Percentiles rank a stretch among this genome's conserved stretches.
Evolutionary conservation across 2,329 filamentous ascomycete species (phyloP).

Genomic region (Sporothrix brasiliensis): DNA sequence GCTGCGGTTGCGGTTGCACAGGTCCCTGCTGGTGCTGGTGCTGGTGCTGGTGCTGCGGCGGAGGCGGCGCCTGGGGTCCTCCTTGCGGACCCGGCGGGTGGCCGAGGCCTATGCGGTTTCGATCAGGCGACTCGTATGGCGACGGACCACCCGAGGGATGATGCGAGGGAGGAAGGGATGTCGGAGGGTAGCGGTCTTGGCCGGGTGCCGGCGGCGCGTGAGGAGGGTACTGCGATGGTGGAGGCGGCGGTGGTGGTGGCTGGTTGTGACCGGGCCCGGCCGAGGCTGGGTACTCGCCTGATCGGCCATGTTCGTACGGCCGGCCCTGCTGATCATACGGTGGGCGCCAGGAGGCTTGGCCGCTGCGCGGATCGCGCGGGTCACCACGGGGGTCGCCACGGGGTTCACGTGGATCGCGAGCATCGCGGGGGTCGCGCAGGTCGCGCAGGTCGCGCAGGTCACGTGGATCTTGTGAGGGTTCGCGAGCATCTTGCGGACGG

Average conservation of each 20-base stretch:
- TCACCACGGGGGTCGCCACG: slow-evolving; percentile 42
- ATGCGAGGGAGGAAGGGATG: slow-evolving; percentile 39
- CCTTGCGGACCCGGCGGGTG: slow-evolving; percentile 35
- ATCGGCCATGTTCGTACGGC: slow-evolving; percentile 46
- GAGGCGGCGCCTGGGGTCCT: slow-evolving; percentile 39
- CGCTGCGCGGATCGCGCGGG: slow-evolving; percentile 43
- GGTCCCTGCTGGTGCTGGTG: slow-evolving; percentile 41
- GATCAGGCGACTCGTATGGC: slow-evolving; percentile 56
- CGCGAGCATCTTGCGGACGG: slow-evolving; percentile 42
- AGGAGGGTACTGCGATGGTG: slow-evolving; percentile 44
- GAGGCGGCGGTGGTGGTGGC: slow-evolving; percentile 32
- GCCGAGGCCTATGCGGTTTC: slow-evolving; percentile 48
- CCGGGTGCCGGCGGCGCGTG: slow-evolving; percentile 45
- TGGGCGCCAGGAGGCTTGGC: slow-evolving; percentile 44
- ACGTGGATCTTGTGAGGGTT: slow-evolving; percentile 1
- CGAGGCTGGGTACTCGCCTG: slow-evolving; percentile 52
- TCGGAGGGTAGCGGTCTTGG: slow-evolving; percentile 47
- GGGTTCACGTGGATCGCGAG: not conserved
- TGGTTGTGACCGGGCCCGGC: slow-evolving; percentile 37
- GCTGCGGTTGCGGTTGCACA: slow-evolving; percentile 41
- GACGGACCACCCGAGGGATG: slow-evolving; percentile 43
- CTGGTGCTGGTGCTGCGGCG: slow-evolving; percentile 40
- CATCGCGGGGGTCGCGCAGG: slow-evolving; percentile 43
- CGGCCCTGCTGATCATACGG: slow-evolving; percentile 49
- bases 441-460: slow-evolving; percentile 8